Base-by-base conservation (phyloP, 257 asterid species). In the Capsicum rhomboideum region DNA sequence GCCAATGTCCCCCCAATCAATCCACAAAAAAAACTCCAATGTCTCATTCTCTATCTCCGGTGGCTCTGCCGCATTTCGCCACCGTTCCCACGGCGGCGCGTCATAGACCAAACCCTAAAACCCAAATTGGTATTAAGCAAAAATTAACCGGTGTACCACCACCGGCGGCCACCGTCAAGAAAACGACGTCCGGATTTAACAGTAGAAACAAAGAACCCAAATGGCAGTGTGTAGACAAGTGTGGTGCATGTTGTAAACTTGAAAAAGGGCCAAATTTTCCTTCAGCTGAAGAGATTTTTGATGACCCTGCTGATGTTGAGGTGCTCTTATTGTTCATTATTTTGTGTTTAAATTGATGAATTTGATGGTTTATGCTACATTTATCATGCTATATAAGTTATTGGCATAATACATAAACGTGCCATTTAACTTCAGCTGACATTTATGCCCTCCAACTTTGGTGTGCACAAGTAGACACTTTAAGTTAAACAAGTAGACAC, bases 241-340 rank as follows among this genome's bases (percentile, higher is more conserved):
- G 99, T 84, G 99, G 99, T 28, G 99, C 99, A 14, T 96, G 99
- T 87, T 96, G 99, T 88, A 96, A 96, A 72, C 97, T 96, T 77
- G 90, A 94, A 20, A 96, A 96, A 83, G 98, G 97, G 72, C 98
- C 96, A 56, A 82, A 86, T 23, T 96, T 96, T 79, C 99, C 99
- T 9, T 87, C 93, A 37, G 88, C 98, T 17, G 98, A 91, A 63
- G 98, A 96, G 75, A 85, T 96, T 53, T 94, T 96, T 64, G 97
- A 94, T 5, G 97, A 93, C 85, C 94, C 94, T 88, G 87, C 94
- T 77, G 98, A 96, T 72, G 29, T 91, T 55, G 83, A 96, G 99
- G 99, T 96, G 83, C n/a, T 64, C 68, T 68, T 86, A 72, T 17
- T n/a, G 75, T 7, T 21, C 59, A 23, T 54, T 21, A 49, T 77